A percentile compares a stretch with the other conserved stretches of the same genome.
Evolutionary conservation across 495 filamentous ascomycete species (phyloP).

Genomic region (Aspergillus nidulans): DNA sequence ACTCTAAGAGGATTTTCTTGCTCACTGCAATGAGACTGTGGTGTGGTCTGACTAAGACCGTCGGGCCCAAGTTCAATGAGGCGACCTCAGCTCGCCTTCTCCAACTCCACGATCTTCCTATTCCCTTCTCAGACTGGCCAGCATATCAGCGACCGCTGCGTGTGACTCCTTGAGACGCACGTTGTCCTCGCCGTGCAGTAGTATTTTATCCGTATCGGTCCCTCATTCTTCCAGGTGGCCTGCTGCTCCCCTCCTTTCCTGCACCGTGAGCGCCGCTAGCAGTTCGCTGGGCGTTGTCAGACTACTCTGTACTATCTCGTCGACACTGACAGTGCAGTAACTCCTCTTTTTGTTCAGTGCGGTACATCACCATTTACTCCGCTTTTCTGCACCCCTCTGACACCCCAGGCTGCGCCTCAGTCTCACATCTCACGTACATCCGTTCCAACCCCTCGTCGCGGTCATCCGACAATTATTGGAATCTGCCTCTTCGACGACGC

Average conservation of each 20-base stretch:
- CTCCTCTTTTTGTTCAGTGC: not conserved
- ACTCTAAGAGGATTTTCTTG: not conserved
- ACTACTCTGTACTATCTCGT: not conserved
- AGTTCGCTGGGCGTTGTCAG: not conserved
- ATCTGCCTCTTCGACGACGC: not conserved
- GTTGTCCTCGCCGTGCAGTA: slow-evolving; percentile 8
- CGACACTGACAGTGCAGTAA: not conserved
- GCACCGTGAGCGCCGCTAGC: not conserved
- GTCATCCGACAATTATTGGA: not conserved
- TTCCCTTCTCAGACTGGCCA: not conserved
- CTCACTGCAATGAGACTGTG: not conserved
- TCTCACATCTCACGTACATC: not conserved
- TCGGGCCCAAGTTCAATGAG: not conserved
- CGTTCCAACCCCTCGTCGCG: not conserved
- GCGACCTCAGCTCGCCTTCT: not conserved
- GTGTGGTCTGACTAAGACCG: slow-evolving; percentile 8
- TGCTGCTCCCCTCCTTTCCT: not conserved
- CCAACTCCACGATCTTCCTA: not conserved
- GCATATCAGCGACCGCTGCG: not conserved
- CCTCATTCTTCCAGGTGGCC: slow-evolving; percentile 1
- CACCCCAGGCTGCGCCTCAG: not conserved
- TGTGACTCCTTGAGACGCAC: slow-evolving; percentile 9
- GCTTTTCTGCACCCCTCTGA: not conserved
- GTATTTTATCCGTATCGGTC: not conserved
- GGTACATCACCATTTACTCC: not conserved